Base-by-base conservation (phyloP, 1,139 yeast genomes). In the Yamadazyma sp. region DNA sequence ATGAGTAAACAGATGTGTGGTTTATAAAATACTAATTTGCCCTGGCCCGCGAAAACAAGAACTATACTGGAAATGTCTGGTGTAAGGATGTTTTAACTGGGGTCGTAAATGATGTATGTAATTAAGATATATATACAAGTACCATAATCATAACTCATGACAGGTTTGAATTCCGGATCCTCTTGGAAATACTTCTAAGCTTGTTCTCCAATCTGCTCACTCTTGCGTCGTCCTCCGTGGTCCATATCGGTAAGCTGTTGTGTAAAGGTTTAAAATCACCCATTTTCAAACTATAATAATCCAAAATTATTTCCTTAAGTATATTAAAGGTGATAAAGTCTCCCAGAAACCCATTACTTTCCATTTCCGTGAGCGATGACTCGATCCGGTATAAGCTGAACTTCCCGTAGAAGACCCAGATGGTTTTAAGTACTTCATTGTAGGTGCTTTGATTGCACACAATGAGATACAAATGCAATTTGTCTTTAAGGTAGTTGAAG, bases 371-470 rank as follows among this genome's bases (percentile, higher is more conserved):
- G 27, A 52, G 54, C 0, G 59, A 48, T 45, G 58, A 59, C 47
- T 70, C 76, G 27, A 72, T 55, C 14, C 60, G 62, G 44, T 62
- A 61, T 27, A 72, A 52, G 38, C 61, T 62, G 16, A 66, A 50
- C 45, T 66, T 68, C 5, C 76, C 76, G 35, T 55, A 52, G 47
- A 54, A 70, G 0, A 70, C 53, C 75, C 76, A 70, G 30, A 56
- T 51, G n/a, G 61, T 53, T 40, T 63, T 57, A 32, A 72, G 50
- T 6, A 70, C 55, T 45, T 69, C 69, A 47, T 72, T 72, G 45
- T 65, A 71, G 1, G 77, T 69, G 24, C 59, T 64, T 49, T 72
- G 76, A 48, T 69, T 69, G 48, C 73, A 68, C 11, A 63, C 55
- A 6, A 65, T 51, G 3, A 71, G 56, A 49, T 66, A 67, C 17